phyloP scores from a whole-genome alignment of 148 eudicot genomes.

The Persicaria maculosa region DNA sequence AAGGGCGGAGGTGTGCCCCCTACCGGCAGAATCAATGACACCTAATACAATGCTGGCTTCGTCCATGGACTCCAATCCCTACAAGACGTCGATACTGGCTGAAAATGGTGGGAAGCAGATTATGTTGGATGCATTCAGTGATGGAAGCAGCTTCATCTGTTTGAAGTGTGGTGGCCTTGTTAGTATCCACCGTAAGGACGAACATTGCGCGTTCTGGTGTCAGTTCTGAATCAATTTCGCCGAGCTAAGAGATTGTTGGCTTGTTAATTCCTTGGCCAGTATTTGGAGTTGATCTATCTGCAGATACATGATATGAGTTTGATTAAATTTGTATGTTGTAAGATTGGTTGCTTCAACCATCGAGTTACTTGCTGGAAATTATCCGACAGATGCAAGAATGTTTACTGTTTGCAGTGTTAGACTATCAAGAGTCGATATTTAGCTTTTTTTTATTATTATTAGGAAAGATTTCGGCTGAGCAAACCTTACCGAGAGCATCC shows the following conservation, averaged over 20 bases:
- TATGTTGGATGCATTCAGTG: conserved; percentile 77
- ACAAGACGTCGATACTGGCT: conserved; percentile 66
- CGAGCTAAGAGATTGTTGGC: not conserved
- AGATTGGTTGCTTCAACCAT: not conserved
- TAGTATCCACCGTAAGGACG: conserved; percentile 71
- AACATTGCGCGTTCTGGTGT: conserved; percentile 87
- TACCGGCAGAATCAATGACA: conserved; percentile 9
- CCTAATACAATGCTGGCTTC: conserved; percentile 11
- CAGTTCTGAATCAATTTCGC: conserved; percentile 17
- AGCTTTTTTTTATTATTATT: no score
- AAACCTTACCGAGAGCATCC: no score
- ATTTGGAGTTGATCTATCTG: not conserved
- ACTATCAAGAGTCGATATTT: not conserved
- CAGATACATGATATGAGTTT: not conserved
- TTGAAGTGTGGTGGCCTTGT: conserved; percentile 93
- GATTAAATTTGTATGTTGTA: not conserved
- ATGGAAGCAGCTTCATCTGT: conserved; percentile 91
- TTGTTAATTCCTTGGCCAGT: not conserved
- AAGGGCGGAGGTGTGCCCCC: conserved; percentile 14
- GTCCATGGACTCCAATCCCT: conserved; percentile 30
- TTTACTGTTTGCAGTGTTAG: not conserved
- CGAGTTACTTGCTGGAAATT: not conserved
- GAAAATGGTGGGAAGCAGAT: conserved; percentile 80
- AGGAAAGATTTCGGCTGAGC: no score
- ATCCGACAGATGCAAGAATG: not conserved